Conservation (phyloP, 495 filamentous ascomycete genomes). For the Xylaria longipes region DNA sequence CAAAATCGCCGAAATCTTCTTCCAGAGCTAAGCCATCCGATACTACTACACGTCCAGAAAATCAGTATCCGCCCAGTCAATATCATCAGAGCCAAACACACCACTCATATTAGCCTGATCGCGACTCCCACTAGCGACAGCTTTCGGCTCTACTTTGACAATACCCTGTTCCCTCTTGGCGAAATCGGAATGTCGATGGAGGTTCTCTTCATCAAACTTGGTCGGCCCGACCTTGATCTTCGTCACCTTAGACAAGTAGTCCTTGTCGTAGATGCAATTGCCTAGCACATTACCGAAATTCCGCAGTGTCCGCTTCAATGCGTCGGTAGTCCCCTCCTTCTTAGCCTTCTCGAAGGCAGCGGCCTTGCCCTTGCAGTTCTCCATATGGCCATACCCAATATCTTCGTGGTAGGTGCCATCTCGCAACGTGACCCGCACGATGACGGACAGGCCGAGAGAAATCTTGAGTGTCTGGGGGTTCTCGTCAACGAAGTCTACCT, state of each 20-base stretch:
- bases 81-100: conserved; percentile 40
- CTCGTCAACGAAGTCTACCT: conserved; percentile 85
- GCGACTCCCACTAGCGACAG: conserved; percentile 37
- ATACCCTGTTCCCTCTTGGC: conserved; percentile 63
- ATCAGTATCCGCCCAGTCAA: conserved; percentile 43
- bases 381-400: conserved; percentile 92
- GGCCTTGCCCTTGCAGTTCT: conserved; percentile 94
- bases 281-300: conserved; percentile 96
- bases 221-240: conserved; percentile 75
- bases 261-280: conserved; percentile 97
- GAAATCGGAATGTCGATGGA: conserved; percentile 81
- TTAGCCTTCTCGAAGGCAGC: conserved; percentile 96
- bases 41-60: conserved; percentile 37
- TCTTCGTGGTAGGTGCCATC: conserved; percentile 98
- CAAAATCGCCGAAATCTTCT: conserved; percentile 58
- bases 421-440: conserved; percentile 83
- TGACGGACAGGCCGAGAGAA: conserved; percentile 82
- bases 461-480: conserved; percentile 67
- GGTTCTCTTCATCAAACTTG: conserved; percentile 74
- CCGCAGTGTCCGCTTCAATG: conserved; percentile 83
- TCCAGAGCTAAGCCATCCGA: conserved; percentile 32
- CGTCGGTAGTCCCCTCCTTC: conserved; percentile 97
- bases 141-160: conserved; percentile 45
- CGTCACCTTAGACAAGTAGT: conserved; percentile 82
- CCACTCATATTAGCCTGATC: conserved; percentile 32